Evolutionary conservation across 805 yeast genomes (phyloP), one percentile per base, ranked within the genome.

Genomic region (Monosporozyma aquatica): DNA sequence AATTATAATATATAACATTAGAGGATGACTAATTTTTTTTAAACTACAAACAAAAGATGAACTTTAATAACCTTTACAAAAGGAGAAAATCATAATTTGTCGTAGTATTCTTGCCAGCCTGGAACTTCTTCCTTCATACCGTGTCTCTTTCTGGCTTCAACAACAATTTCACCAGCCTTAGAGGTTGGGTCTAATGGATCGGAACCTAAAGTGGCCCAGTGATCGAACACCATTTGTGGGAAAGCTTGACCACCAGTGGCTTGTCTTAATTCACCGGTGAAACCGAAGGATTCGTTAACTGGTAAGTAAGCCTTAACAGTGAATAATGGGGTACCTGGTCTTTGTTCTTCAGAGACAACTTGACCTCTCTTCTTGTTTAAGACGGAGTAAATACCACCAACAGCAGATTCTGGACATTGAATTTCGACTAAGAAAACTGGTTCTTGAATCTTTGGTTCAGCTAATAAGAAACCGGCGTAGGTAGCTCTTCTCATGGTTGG

Each of bases 201-300:
- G 72, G 96, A 95, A 59, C 68, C 66, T 78, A 92, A 75, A 63
- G 86, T 72, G 57, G 87, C 76, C 97, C 97, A 90, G 74, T 90
- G 98, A 74, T 92, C 97, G 75, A 90, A 92, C 72, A 92, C 94
- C 95, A 92, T 80, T 78, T 90, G 97, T 76, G 98, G 98, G 98
- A 90, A 90, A 72, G 98, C 98, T 81, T 90, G 98, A 74, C 98
- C 98, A 85, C 96, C 97, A 67, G 98, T 90, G 68, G 97, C 96
- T 78, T 90, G 97, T 81, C 98, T 87, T 69, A 90, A 83, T 67
- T 89, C 95, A 78, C 94, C 92, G 64, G 95, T 83, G 95, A 90
- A 90, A 84, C 98, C 98, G 83, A 92, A 90, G 47, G 98, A 90
- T 80, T 92, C 98, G 77, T 90, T 92, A 62, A 90, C 97, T 71